These are phyloP conservation scores for Closterium sp. DNA, from an alignment of 139 green algal species.

Conservation along the genomic window DNA sequence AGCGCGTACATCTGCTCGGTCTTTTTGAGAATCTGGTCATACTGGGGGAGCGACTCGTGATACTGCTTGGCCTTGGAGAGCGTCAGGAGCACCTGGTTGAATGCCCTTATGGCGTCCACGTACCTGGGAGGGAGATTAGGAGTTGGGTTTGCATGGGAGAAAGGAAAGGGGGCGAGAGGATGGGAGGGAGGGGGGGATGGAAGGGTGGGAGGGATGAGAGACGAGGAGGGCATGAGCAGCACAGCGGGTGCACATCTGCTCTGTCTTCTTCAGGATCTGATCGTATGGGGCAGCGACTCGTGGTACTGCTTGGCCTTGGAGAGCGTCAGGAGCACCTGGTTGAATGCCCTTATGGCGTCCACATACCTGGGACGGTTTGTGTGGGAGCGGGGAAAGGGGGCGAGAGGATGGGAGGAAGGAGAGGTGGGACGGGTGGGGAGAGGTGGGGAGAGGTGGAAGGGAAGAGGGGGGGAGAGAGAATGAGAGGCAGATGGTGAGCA, in stretches of 20 bases:
- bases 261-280: conserved; percentile 94
- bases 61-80: conserved; percentile 66
- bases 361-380: conserved; percentile 80
- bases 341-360: conserved; percentile 57
- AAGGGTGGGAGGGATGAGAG: too few relatives aligned
- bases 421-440: too few relatives aligned
- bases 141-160: too few relatives aligned
- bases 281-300: conserved; percentile 30
- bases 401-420: too few relatives aligned
- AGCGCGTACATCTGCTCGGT: conserved; percentile 96
- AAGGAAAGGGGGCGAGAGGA: too few relatives aligned
- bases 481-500: too few relatives aligned
- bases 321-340: conserved; percentile 55
- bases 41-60: conserved; percentile 9
- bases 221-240: conserved; percentile 70
- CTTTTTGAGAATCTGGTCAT: conserved; percentile 88
- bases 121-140: conserved; percentile 68
- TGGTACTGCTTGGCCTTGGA: conserved; percentile 54
- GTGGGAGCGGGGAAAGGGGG: too few relatives aligned
- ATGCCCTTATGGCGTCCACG: conserved; percentile 75
- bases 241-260: conserved; percentile 92
- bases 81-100: conserved; percentile 86
- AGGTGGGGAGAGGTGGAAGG: too few relatives aligned
- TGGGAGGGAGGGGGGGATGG: too few relatives aligned
- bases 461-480: too few relatives aligned